Conservation (phyloP, 768 basidiomycete species). For the Termitomyces sp. region DNA sequence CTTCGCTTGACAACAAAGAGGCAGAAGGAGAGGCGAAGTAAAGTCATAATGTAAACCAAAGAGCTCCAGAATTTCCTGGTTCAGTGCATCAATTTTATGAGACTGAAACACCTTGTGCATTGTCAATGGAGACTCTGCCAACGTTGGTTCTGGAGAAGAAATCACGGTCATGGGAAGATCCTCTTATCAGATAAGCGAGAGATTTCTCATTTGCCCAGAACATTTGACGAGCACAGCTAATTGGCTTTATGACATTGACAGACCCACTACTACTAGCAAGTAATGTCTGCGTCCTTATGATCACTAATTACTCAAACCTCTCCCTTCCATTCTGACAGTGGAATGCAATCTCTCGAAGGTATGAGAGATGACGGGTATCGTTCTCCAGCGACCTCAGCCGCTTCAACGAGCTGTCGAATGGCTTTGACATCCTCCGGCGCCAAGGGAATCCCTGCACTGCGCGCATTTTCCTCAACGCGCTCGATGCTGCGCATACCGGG, state of each 20-base stretch:
- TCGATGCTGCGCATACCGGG: slow-evolving; percentile 3
- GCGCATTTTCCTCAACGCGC: slow-evolving; percentile 21
- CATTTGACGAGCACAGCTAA: no score
- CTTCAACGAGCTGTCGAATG: slow-evolving; percentile 16
- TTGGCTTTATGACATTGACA: no score
- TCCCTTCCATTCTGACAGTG: slow-evolving; percentile 14
- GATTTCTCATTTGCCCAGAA: no score
- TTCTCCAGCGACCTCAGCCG: slow-evolving; percentile 16
- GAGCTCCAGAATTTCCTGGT: no score
- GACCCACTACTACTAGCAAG: neutral
- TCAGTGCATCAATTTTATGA: no score
- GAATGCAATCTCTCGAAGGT: slow-evolving; percentile 17
- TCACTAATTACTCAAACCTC: neutral
- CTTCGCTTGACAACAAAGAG: no score
- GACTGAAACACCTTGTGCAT: no score
- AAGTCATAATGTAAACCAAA: no score
- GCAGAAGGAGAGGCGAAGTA: no score
- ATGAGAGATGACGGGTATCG: slow-evolving; percentile 15
- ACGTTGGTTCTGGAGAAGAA: no score
- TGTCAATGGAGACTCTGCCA: no score
- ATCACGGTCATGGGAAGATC: slow-evolving; percentile 2
- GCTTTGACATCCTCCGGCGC: slow-evolving; percentile 16
- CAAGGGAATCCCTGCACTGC: slow-evolving; percentile 13
- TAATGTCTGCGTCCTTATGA: neutral
- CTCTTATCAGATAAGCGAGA: slow-evolving; percentile 10